Evolutionary conservation across 2,329 filamentous ascomycete species (phyloP), one percentile per base, ranked within the genome.

Genomic region (Botrytis squamosa): DNA sequence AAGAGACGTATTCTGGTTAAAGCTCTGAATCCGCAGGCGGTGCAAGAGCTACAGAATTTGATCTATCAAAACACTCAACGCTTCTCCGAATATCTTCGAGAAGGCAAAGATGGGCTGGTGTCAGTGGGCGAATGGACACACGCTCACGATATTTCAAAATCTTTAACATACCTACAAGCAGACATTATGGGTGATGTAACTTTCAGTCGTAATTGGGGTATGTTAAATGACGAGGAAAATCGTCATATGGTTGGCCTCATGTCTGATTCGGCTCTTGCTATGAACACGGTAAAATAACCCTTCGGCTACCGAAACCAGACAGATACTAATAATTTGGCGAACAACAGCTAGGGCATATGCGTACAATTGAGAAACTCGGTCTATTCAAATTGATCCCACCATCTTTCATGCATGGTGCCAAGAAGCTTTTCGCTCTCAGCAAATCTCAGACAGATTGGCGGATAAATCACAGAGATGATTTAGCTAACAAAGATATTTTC

Each of bases 101-200:
- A 22, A 49, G 22, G 44, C 18, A 18, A 69, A 57, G 12, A 22
- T 29, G 38, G 38, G 52, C 52, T 38, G 20, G 22, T 29, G 38
- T 25, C 65, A 20, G 33, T 1, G 60, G 49, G 49, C 1, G 70
- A 38, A 18, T 71, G 70, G 59, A 49, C 57, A 3, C 25, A 14
- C 18, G 14, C 59, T 16, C 33, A 42, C 29, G n/a, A 72, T 67
- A 14, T 67, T 3, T 42, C 70, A 29, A 46, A 66, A 46, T 38
- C 40, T 10, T 25, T 38, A 10, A 40, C 44, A 8, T 59, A 67
- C 42, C 18, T 59, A 36, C 33, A 42, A 25, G 49, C 49, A 6
- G 70, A 59, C 29, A 57, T 67, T 3, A 72, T 72, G 70, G 49
- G 62, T 1, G 70, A 67, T 18, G 22, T 67, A 29, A 42, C 44